Evolutionary conservation across 768 basidiomycete genomes (phyloP).

Genomic region (Rhodocollybia butyracea): DNA sequence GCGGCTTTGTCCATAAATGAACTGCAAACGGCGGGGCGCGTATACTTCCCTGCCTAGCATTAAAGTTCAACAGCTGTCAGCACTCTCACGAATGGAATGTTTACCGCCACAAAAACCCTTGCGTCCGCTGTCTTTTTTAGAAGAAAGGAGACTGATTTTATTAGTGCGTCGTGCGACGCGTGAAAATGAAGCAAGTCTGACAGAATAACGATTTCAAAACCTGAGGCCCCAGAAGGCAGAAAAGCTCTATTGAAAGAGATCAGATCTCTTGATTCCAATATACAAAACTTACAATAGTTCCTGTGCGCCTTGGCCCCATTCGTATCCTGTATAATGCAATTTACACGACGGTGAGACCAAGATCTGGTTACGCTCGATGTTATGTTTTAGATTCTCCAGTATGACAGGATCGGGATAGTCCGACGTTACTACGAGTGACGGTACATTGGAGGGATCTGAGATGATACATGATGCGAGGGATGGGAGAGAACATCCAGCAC

Average conservation of each 20-base stretch:
- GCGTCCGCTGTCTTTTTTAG: slow-evolving; percentile 39
- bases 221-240: slow-evolving; percentile 10
- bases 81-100: not conserved
- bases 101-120: slow-evolving; percentile 53
- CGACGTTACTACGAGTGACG: slow-evolving; percentile 55
- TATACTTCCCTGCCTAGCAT: slow-evolving; percentile 56
- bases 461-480: slow-evolving; percentile 54
- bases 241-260: slow-evolving; percentile 2
- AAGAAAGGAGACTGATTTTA: slow-evolving; percentile 47
- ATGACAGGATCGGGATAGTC: slow-evolving; percentile 70
- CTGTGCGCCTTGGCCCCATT: slow-evolving; percentile 57
- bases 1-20: slow-evolving; percentile 43
- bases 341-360: slow-evolving; percentile 34
- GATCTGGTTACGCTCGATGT: slow-evolving; percentile 47
- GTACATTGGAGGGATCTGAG: slow-evolving; percentile 37
- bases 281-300: slow-evolving; percentile 42
- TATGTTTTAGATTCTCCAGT: slow-evolving; percentile 50
- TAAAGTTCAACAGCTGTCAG: not conserved
- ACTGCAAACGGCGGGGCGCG: slow-evolving; percentile 47
- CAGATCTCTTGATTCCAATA: slow-evolving; percentile 8
- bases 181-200: slow-evolving; percentile 75
- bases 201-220: slow-evolving; percentile 60
- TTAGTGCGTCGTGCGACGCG: slow-evolving; percentile 51
- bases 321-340: slow-evolving; percentile 50
- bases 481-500: slow-evolving; percentile 65